Conservation (phyloP, 2,329 filamentous ascomycete genomes). For the Talaromyces sp. region DNA sequence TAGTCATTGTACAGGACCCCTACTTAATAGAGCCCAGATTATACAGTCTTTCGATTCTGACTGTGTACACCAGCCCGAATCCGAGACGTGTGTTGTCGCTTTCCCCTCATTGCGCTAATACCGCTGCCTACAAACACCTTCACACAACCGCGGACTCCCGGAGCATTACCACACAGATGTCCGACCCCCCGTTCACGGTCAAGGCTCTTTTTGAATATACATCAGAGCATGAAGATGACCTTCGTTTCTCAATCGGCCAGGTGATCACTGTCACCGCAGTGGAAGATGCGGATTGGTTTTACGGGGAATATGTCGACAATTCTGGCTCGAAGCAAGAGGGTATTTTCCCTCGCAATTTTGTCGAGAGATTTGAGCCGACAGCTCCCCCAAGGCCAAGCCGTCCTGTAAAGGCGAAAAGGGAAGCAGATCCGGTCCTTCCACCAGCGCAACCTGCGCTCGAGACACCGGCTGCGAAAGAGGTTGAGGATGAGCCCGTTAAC, state of each 20-base stretch:
- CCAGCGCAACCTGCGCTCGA: slow-evolving; percentile 32
- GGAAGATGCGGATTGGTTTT: slow-evolving; percentile 92
- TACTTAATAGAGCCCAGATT: background rate
- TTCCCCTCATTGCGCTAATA: slow-evolving; percentile 15
- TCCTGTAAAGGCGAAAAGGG: slow-evolving; percentile 62
- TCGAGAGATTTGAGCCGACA: slow-evolving; percentile 89
- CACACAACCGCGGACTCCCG: slow-evolving; percentile 16
- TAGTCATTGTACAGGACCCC: background rate
- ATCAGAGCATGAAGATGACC: slow-evolving; percentile 90
- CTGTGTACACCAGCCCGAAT: background rate
- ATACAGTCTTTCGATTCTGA: background rate
- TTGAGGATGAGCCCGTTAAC: slow-evolving; percentile 34
- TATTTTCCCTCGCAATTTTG: slow-evolving; percentile 94
- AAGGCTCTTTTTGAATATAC: slow-evolving; percentile 93
- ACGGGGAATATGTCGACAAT: slow-evolving; percentile 77
- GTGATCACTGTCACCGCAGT: slow-evolving; percentile 89
- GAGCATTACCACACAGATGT: slow-evolving; percentile 51
- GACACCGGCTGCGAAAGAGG: slow-evolving; percentile 23
- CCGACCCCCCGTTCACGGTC: slow-evolving; percentile 75
- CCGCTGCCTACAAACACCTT: slow-evolving; percentile 10
- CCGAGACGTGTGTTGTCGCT: slow-evolving; percentile 2
- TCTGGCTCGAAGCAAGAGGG: slow-evolving; percentile 71
- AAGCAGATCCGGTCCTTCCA: slow-evolving; percentile 39
- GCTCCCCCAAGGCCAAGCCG: slow-evolving; percentile 81
- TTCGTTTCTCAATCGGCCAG: slow-evolving; percentile 78